These are phyloP conservation scores for Anaeramoeba flamelloides DNA, from an alignment of 78 protist genomes.

Conservation along the genomic window DNA sequence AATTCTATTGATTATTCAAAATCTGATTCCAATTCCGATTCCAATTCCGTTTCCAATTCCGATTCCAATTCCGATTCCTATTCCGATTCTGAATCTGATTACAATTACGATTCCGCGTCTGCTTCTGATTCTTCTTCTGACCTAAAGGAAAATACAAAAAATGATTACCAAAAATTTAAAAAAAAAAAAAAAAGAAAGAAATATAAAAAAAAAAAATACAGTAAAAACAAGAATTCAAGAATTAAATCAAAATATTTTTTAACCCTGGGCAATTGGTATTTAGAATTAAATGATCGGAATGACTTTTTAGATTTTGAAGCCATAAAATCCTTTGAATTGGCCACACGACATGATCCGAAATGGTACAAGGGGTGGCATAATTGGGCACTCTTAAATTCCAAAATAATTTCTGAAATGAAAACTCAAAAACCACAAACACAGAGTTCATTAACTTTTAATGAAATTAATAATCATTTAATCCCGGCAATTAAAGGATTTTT, in stretches of 20 bases:
- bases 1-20: too few relatives aligned
- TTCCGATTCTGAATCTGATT: neutral
- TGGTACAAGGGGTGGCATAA: neutral
- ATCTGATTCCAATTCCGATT: too few relatives aligned
- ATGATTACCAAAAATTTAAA: neutral
- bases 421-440: neutral
- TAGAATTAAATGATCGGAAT: neutral
- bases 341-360: neutral
- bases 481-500: conserved; percentile 14
- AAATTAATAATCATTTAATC: conserved; percentile 2
- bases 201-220: too few relatives aligned
- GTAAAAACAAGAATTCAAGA: neutral
- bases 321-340: neutral
- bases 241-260: neutral
- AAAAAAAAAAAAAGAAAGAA: too few relatives aligned
- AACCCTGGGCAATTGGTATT: neutral
- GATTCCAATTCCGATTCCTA: neutral
- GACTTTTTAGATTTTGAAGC: neutral
- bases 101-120: neutral
- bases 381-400: neutral
- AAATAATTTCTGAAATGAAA: neutral
- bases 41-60: too few relatives aligned
- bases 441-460: neutral
- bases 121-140: neutral
- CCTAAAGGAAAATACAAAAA: neutral